Conservation (phyloP, 352 stramenopile genomes). For the Nothophytophthora sp. region DNA sequence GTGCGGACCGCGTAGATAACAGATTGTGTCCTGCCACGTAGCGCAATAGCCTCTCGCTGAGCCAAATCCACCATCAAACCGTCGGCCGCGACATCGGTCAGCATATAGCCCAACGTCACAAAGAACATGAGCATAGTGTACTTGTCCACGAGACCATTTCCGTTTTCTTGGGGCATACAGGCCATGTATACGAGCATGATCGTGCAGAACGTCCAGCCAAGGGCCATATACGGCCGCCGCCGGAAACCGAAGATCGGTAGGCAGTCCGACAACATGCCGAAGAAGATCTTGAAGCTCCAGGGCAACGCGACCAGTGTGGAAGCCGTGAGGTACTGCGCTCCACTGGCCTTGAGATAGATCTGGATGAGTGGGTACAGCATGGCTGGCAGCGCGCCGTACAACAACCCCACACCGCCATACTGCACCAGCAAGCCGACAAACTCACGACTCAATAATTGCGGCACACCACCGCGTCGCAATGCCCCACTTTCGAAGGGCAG, state of each 20-base stretch:
- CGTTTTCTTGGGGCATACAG: too few relatives aligned
- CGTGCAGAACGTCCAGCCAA: constrained; percentile 45
- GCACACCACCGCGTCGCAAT: constrained; percentile 25
- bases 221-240: constrained; percentile 48
- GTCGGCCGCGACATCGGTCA: constrained; percentile 66
- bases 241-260: constrained; percentile 50
- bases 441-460: constrained; percentile 23
- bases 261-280: constrained; percentile 49
- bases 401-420: constrained; percentile 41
- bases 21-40: constrained; percentile 29
- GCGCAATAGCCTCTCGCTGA: constrained; percentile 29
- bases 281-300: constrained; percentile 60
- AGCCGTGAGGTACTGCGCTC: constrained; percentile 19
- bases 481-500: constrained; percentile 27
- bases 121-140: constrained; percentile 68
- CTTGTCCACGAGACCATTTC: too few relatives aligned
- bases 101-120: constrained; percentile 64
- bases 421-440: constrained; percentile 36
- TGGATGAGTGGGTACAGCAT: constrained; percentile 48
- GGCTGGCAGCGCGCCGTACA: constrained; percentile 35
- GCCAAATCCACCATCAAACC: constrained; percentile 38
- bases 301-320: constrained; percentile 27
- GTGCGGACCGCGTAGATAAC: constrained; percentile 36
- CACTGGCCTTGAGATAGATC: constrained; percentile 37
- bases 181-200: constrained; percentile 39